These are phyloP conservation scores for Ophiostoma piceae DNA, from an alignment of 2,329 filamentous ascomycete species.

Conservation along the genomic window DNA sequence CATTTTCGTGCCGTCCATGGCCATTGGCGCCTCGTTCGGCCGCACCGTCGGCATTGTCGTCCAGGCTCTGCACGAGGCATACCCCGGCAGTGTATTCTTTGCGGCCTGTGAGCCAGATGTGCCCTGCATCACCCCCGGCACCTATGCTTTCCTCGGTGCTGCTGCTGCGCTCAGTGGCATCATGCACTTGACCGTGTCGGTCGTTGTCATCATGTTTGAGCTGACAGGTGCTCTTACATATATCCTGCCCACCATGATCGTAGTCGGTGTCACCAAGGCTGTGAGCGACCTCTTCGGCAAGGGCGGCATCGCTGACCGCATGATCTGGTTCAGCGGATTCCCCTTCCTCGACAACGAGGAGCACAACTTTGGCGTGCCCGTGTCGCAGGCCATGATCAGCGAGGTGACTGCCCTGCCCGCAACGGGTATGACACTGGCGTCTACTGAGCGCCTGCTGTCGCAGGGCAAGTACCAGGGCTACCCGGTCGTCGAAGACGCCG, in stretches of 20 bases:
- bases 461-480: conserved; percentile 88
- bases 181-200: conserved; percentile 95
- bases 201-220: conserved; percentile 99
- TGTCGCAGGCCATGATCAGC: conserved; percentile 82
- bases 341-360: conserved; percentile 98
- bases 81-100: conserved; percentile 80
- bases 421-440: conserved; percentile 66
- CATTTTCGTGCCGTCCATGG: conserved; percentile 98
- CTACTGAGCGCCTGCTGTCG: conserved; percentile 69
- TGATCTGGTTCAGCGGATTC: conserved; percentile 98
- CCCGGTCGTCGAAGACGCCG: conserved; percentile 74
- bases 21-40: conserved; percentile 89
- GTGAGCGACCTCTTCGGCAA: conserved; percentile 89
- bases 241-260: conserved; percentile 97
- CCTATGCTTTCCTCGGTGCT: conserved; percentile 91
- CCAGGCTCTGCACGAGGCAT: conserved; percentile 77
- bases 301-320: conserved; percentile 91
- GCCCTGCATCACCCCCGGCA: conserved; percentile 94
- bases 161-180: conserved; percentile 89
- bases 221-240: conserved; percentile 95
- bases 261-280: conserved; percentile 92
- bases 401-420: conserved; percentile 69
- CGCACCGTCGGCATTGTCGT: conserved; percentile 92
- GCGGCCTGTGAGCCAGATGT: conserved; percentile 82
- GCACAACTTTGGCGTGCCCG: conserved; percentile 90